A percentile compares a stretch with the other conserved stretches of the same genome.
These are phyloP conservation scores for Pterula multifida DNA, from an alignment of 1,284 basidiomycete species.

Conservation along the genomic window DNA sequence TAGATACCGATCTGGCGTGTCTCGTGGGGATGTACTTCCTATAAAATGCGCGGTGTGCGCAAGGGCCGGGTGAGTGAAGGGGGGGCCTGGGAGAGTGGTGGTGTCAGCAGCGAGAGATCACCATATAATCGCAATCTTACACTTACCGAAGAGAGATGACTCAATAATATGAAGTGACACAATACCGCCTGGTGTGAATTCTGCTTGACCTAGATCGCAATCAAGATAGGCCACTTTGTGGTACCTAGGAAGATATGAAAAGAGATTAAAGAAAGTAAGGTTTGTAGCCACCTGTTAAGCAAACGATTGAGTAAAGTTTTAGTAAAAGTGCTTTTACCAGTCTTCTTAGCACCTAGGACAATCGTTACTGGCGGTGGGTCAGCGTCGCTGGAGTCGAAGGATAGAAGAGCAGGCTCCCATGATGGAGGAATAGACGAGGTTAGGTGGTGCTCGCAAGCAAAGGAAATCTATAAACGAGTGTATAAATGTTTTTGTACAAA, in stretches of 20 bases:
- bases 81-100: constrained; percentile 48
- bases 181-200: constrained; percentile 83
- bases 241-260: constrained; percentile 34
- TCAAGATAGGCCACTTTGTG: constrained; percentile 80
- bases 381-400: constrained; percentile 6
- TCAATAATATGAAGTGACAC: constrained; percentile 73
- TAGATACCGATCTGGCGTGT: constrained; percentile 74
- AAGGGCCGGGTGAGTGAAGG: constrained; percentile 70
- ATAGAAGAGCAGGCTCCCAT: constrained; percentile 42
- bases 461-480: too few species aligned
- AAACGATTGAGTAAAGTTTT: constrained; percentile 67
- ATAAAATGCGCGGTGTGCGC: constrained; percentile 76
- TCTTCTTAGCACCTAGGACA: constrained; percentile 77
- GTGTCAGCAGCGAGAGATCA: constrained; percentile 1
- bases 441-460: too few species aligned
- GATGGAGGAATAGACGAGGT: constrained; percentile 40
- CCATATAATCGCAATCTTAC: constrained; percentile 5
- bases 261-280: constrained; percentile 2
- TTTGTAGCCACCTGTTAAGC: constrained; percentile 32
- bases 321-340: constrained; percentile 85
- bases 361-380: constrained; percentile 28
- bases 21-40: constrained; percentile 69
- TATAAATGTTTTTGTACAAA: too few species aligned
- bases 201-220: constrained; percentile 88
- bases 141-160: constrained; percentile 57